Conservation (phyloP, 768 basidiomycete genomes). For the Termitomyces sp. region DNA sequence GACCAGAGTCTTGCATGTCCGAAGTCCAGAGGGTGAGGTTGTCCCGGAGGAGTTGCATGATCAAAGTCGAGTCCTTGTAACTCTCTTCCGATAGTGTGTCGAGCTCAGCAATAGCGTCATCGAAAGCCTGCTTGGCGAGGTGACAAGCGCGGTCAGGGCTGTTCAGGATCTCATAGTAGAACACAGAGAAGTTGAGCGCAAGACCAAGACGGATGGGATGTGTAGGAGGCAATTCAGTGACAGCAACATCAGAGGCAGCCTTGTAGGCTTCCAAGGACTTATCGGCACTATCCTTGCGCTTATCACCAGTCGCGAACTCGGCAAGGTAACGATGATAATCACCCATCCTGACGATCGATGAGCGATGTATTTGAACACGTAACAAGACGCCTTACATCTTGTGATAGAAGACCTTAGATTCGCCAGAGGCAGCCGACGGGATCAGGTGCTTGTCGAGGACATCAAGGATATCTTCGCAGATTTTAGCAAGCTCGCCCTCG, state of each 20-base stretch:
- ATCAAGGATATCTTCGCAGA: constrained; percentile 97
- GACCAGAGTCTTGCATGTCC: constrained; percentile 92
- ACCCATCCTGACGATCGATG: constrained; percentile 73
- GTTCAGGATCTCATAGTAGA: constrained; percentile 99
- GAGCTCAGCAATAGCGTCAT: constrained; percentile 98
- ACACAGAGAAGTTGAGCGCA: constrained; percentile 98
- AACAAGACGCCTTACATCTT: constrained; percentile 68
- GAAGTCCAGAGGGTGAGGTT: constrained; percentile 98
- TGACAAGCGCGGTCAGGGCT: constrained; percentile 98
- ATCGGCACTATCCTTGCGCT: constrained; percentile 95
- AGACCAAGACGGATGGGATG: constrained; percentile 99
- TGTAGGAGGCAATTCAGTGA: constrained; percentile 91
- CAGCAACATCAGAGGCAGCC: constrained; percentile 94
- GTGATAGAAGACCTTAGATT: constrained; percentile 99
- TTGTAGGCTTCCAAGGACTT: constrained; percentile 98
- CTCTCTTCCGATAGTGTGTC: constrained; percentile 98
- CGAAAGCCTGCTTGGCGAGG: constrained; percentile 98
- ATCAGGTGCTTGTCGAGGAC: constrained; percentile 98
- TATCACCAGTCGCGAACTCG: constrained; percentile 97
- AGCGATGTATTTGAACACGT: constrained; percentile 5
- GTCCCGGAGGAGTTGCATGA: constrained; percentile 95
- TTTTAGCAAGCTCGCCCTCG: constrained; percentile 92
- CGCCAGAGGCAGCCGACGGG: constrained; percentile 92
- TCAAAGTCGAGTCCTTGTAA: constrained; percentile 98
- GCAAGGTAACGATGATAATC: constrained; percentile 99